Percentiles rank a stretch among this genome's conserved stretches.
These are phyloP conservation scores for Fusarium sp. DNA, from an alignment of 2,329 filamentous ascomycete genomes.

Conservation along the genomic window DNA sequence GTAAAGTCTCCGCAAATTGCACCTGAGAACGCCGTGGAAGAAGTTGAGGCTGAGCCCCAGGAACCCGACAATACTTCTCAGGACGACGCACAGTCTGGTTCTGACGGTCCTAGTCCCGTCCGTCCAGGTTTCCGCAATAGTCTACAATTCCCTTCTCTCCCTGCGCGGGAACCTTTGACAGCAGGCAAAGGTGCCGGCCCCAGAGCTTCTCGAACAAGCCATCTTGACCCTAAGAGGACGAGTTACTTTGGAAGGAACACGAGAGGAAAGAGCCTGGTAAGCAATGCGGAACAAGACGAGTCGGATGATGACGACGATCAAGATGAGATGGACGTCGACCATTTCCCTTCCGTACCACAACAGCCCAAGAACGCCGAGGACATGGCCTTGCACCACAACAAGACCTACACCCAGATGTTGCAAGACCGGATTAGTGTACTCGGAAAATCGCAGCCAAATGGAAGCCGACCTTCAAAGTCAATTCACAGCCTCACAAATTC, in stretches of 20 bases:
- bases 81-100: conserved; percentile 72
- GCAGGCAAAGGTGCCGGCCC: conserved; percentile 87
- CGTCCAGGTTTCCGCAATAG: conserved; percentile 89
- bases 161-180: conserved; percentile 88
- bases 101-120: conserved; percentile 81
- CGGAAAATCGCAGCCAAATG: conserved; percentile 69
- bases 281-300: conserved; percentile 60
- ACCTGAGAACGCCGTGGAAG: conserved; percentile 19
- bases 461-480: conserved; percentile 65
- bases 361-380: conserved; percentile 61
- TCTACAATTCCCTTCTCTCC: conserved; percentile 92
- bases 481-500: conserved; percentile 57
- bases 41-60: conserved; percentile 27
- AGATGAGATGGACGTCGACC: conserved; percentile 69
- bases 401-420: conserved; percentile 92
- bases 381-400: conserved; percentile 72
- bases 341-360: conserved; percentile 57
- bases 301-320: conserved; percentile 61
- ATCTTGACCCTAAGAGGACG: conserved; percentile 79
- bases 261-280: conserved; percentile 79
- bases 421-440: conserved; percentile 91
- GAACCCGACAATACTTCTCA: conserved; percentile 26
- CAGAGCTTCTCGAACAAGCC: conserved; percentile 81
- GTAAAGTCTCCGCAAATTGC: conserved; percentile 47
- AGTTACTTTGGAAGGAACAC: conserved; percentile 83